Conservation (phyloP, 2,329 filamentous ascomycete species). For the Epichloe coenophiala region DNA sequence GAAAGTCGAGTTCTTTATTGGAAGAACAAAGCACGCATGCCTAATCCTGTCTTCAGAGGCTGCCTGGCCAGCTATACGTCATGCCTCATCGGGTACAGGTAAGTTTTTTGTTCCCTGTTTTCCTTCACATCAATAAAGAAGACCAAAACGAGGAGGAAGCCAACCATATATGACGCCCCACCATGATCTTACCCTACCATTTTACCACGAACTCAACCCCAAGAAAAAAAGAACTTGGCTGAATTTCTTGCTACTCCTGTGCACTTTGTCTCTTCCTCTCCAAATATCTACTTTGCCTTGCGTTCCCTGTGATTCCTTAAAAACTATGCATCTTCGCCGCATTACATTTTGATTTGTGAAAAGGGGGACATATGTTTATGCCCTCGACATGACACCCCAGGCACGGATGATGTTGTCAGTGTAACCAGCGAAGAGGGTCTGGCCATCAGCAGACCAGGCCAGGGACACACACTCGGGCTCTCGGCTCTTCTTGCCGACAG, state of each 20-base stretch:
- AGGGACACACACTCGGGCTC: slow-evolving; percentile 96
- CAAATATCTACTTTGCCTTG: background rate
- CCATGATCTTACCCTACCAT: slow-evolving; percentile 28
- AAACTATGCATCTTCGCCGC: background rate
- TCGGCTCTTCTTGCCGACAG: slow-evolving; percentile 96
- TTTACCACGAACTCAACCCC: slow-evolving; percentile 10
- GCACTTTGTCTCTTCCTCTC: background rate
- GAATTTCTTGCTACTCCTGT: slow-evolving; percentile 1
- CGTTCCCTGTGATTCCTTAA: background rate
- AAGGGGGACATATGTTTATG: slow-evolving; percentile 36
- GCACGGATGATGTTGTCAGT: slow-evolving; percentile 98
- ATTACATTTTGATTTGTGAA: slow-evolving; percentile 3
- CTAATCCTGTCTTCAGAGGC: slow-evolving; percentile 22
- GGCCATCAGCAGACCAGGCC: slow-evolving; percentile 95
- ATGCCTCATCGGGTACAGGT: slow-evolving; percentile 19
- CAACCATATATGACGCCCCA: slow-evolving; percentile 31
- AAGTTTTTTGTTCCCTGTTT: slow-evolving; percentile 17
- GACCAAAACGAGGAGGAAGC: slow-evolving; percentile 30
- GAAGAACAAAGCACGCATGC: slow-evolving; percentile 27
- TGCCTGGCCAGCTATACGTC: slow-evolving; percentile 24
- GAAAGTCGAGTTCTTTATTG: slow-evolving; percentile 23
- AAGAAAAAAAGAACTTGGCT: background rate
- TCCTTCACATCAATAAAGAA: slow-evolving; percentile 29
- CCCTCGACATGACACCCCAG: slow-evolving; percentile 94
- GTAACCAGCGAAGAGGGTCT: slow-evolving; percentile 99